phyloP scores from a whole-genome alignment of 2,329 filamentous ascomycete genomes.

The Trichoderma simmonsii region DNA sequence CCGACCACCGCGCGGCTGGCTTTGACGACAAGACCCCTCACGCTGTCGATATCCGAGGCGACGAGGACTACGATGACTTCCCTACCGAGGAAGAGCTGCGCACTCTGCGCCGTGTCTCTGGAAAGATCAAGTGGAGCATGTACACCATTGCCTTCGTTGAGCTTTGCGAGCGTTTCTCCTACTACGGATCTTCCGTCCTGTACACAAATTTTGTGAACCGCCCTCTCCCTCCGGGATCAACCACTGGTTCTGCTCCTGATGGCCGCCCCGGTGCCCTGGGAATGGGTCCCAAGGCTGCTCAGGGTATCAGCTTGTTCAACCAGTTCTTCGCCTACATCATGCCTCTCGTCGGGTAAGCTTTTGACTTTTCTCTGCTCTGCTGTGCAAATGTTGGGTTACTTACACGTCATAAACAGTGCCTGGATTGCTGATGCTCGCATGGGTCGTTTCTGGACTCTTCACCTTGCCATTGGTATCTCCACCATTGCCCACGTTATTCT shows the following conservation, averaged over 20 bases:
- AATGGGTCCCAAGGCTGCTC: conserved; percentile 55
- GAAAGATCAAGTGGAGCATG: conserved; percentile 61
- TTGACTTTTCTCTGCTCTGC: background rate
- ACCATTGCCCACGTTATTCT: conserved; percentile 65
- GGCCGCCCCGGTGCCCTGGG: conserved; percentile 51
- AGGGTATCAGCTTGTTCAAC: conserved; percentile 52
- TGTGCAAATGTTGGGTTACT: background rate
- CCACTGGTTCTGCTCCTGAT: conserved; percentile 46
- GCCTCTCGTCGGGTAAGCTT: conserved; percentile 51
- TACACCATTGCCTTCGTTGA: conserved; percentile 72
- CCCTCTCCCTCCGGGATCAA: conserved; percentile 51
- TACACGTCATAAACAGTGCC: conserved; percentile 33
- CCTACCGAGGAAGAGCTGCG: conserved; percentile 61
- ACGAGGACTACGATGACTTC: conserved; percentile 35
- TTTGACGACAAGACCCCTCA: conserved; percentile 25
- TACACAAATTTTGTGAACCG: conserved; percentile 66
- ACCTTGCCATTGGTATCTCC: conserved; percentile 63
- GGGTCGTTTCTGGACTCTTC: conserved; percentile 71
- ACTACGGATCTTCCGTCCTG: conserved; percentile 68
- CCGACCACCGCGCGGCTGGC: conserved; percentile 28
- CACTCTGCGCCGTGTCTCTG: conserved; percentile 62
- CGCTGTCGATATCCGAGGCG: conserved; percentile 23
- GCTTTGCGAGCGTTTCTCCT: conserved; percentile 73
- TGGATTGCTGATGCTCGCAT: conserved; percentile 66
- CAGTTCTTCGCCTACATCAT: conserved; percentile 61